Evolutionary conservation across 2,329 filamentous ascomycete genomes (phyloP), one percentile per base, ranked within the genome.

Genomic region (Chrysoporthe austroafricana): DNA sequence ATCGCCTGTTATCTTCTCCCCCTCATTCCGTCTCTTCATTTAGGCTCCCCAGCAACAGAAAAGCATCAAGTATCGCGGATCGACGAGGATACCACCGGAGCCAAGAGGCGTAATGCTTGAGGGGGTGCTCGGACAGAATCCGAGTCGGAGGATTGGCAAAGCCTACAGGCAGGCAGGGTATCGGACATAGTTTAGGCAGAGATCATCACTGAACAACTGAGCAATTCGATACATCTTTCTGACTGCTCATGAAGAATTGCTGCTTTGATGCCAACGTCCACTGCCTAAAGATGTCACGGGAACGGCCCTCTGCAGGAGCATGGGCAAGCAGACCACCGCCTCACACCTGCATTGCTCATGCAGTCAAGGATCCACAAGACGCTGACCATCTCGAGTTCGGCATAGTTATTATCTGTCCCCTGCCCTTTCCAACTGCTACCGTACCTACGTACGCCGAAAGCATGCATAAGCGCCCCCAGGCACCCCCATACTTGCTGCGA

Each of bases 401-500:
- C 57, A 43, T 54, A 54, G 50, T 34, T 34, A 34, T 14, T 46
- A 18, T 52, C 26, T 46, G 13, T 46, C 13, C 44, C 57, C 62
- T 39, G n/a, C 18, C 52, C 63, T 13, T 16, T 13, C 39, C 46
- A 39, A 21, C 58, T 46, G 39, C 44, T 44, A 44, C 52, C 57
- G 44, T 50, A 57, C 57, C 21, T 42, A 39, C 21, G 18, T 48
- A 50, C 46, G 16, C 50, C 50, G 50, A 54, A 32, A 54, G 26
- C 50, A 57, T 54, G 56, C 48, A 44, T 57, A 46, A 62, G 48
- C 58, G 13, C 26, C 36, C 36, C 34, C n/a, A 14, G 7, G 6
- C 34, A 52, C 46, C 54, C 54, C 63, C 43, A 64, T 54, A 58
- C 63, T 64, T 16, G 34, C 42, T 46, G 42, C 42, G 32, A 16